Conservation (phyloP, 352 stramenopile species). For the Pythium insidiosum region DNA sequence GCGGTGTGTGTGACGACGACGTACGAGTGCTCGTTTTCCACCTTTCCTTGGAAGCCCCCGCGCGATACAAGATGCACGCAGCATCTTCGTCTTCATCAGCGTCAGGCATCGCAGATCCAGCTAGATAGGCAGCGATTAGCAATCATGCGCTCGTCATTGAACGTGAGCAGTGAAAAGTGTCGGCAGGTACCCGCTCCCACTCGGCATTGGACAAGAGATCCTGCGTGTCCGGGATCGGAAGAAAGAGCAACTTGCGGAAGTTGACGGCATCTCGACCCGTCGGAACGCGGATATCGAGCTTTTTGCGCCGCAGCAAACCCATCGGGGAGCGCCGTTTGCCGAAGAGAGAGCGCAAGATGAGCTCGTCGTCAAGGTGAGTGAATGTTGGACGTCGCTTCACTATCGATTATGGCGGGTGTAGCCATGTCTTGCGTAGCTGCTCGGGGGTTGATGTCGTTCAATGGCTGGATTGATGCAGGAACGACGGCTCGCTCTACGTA, state of each 20-base stretch:
- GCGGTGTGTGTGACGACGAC: neutral
- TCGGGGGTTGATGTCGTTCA: too few relatives aligned
- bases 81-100: constrained; percentile 81
- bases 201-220: constrained; percentile 56
- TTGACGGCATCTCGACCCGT: constrained; percentile 67
- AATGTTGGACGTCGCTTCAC: too few relatives aligned
- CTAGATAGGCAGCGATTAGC: constrained; percentile 13
- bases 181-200: constrained; percentile 45
- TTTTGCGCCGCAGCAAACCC: constrained; percentile 55
- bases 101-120: constrained; percentile 72
- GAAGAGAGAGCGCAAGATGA: too few relatives aligned
- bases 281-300: constrained; percentile 58
- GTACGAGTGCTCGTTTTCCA: constrained; percentile 49
- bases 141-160: neutral
- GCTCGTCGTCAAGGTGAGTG: too few relatives aligned
- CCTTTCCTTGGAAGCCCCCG: constrained; percentile 51
- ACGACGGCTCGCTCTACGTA: too few relatives aligned
- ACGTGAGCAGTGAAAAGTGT: neutral
- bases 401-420: too few relatives aligned
- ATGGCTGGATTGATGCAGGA: too few relatives aligned
- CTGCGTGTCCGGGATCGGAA: constrained; percentile 57
- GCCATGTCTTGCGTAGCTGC: too few relatives aligned
- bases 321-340: constrained; percentile 29
- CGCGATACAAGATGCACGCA: constrained; percentile 68
- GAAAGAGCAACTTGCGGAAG: constrained; percentile 73